Percentiles rank a stretch among this genome's conserved stretches.
These are phyloP conservation scores for Naematelia encephala DNA, from an alignment of 768 basidiomycete species.

Conservation along the genomic window DNA sequence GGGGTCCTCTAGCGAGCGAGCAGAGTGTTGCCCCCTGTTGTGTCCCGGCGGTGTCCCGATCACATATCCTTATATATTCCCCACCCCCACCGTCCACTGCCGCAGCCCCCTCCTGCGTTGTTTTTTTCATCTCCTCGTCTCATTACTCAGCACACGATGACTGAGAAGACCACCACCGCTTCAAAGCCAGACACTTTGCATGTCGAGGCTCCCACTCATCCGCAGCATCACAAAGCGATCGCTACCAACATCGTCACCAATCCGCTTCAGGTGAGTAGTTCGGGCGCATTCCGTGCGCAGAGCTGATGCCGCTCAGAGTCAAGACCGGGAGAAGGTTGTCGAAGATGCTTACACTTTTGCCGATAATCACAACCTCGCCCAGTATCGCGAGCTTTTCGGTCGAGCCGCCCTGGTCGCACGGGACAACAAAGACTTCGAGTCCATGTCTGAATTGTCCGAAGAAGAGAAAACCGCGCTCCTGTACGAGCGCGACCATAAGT, in stretches of 20 bases:
- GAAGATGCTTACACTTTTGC: constrained; percentile 20
- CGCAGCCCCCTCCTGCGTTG: background rate
- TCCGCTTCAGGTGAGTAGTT: constrained; percentile 8
- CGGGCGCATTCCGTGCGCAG: background rate
- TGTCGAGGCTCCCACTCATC: background rate
- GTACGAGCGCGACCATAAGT: constrained; percentile 46
- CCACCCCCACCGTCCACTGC: background rate
- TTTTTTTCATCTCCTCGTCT: background rate
- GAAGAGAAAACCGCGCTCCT: constrained; percentile 38
- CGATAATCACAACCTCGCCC: constrained; percentile 13
- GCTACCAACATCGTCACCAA: constrained; percentile 10
- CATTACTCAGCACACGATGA: background rate
- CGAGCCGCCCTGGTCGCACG: constrained; percentile 34
- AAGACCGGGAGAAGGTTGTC: constrained; percentile 23
- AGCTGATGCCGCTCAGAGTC: constrained; percentile 15
- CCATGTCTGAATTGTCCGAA: constrained; percentile 27
- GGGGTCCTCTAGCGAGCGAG: no score
- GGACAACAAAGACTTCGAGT: constrained; percentile 20
- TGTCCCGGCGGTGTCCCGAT: no score
- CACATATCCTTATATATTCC: background rate
- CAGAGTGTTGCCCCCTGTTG: no score
- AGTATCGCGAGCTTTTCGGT: constrained; percentile 16
- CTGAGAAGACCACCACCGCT: background rate
- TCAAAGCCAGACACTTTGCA: background rate
- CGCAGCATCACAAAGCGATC: background rate